These are phyloP conservation scores for Mycena sanguinolenta DNA, from an alignment of 768 basidiomycete species.

Conservation along the genomic window DNA sequence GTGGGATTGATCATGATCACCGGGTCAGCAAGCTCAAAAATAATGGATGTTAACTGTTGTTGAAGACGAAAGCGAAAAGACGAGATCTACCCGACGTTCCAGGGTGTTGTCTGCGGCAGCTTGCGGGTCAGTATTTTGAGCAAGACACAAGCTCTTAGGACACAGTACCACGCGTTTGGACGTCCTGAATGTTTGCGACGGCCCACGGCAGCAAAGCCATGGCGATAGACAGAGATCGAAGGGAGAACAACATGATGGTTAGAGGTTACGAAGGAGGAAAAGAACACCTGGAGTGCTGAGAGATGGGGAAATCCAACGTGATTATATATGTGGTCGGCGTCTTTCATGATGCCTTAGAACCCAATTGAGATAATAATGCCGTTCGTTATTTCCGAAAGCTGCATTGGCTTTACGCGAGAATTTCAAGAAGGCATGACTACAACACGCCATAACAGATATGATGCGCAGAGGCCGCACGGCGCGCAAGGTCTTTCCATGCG, in stretches of 20 bases:
- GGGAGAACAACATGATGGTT: no score
- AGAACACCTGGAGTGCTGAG: not conserved
- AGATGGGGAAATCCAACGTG: not conserved
- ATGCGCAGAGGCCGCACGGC: not conserved
- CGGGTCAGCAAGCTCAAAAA: constrained; percentile 1
- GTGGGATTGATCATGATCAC: constrained; percentile 3
- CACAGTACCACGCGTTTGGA: constrained; percentile 3
- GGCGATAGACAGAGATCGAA: no score
- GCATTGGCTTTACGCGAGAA: no score
- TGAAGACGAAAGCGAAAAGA: not conserved
- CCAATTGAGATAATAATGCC: no score
- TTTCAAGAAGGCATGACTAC: no score
- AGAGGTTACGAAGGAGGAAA: not conserved
- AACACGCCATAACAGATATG: no score
- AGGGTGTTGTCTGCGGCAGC: constrained; percentile 2
- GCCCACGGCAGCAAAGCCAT: no score
- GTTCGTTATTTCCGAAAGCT: no score
- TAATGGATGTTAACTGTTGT: not conserved
- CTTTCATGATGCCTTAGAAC: not conserved
- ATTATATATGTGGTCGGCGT: no score
- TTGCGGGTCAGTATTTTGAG: constrained; percentile 1
- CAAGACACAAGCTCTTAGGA: not conserved
- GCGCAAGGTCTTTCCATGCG: no score
- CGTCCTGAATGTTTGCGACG: not conserved
- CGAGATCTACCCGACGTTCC: not conserved